A percentile compares a stretch with the other conserved stretches of the same genome.
These are phyloP conservation scores for Pistacia vera DNA, from an alignment of 345 rosid species.

Conservation along the genomic window DNA sequence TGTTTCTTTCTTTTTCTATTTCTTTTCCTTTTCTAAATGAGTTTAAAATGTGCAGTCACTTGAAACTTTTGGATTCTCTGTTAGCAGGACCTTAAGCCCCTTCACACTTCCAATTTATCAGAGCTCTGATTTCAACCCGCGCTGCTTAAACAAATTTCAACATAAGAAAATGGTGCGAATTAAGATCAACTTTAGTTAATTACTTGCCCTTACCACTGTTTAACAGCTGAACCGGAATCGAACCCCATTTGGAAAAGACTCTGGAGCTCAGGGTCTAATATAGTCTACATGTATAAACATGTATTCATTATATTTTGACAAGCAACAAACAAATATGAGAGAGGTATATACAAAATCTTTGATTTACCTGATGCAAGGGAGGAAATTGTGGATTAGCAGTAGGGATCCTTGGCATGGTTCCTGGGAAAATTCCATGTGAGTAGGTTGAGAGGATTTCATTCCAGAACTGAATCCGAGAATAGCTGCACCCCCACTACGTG, in stretches of 20 bases:
- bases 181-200: neutral
- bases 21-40: slow-evolving; percentile 17
- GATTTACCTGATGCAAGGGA: slow-evolving; percentile 59
- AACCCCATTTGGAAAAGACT: slow-evolving; percentile 78
- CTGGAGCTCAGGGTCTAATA: slow-evolving; percentile 69
- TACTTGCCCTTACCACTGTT: slow-evolving; percentile 47
- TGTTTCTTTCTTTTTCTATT: slow-evolving; percentile 13
- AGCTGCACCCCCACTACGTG: slow-evolving; percentile 48
- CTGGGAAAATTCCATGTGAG: slow-evolving; percentile 45
- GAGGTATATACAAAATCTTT: neutral
- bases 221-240: slow-evolving; percentile 59
- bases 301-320: neutral
- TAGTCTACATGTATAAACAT: slow-evolving; percentile 39
- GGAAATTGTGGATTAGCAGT: slow-evolving; percentile 58
- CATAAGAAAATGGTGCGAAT: neutral
- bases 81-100: slow-evolving; percentile 24
- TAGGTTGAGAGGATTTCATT: slow-evolving; percentile 46
- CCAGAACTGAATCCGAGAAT: slow-evolving; percentile 47
- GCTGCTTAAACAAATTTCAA: neutral
- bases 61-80: slow-evolving; percentile 26
- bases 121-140: slow-evolving; percentile 68
- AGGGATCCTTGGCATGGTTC: slow-evolving; percentile 49
- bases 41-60: slow-evolving; percentile 13
- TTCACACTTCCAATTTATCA: slow-evolving; percentile 28
- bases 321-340: neutral